phyloP scores from a whole-genome alignment of 176 grass and related monocot species.

The Miscanthus lutarioriparius region DNA sequence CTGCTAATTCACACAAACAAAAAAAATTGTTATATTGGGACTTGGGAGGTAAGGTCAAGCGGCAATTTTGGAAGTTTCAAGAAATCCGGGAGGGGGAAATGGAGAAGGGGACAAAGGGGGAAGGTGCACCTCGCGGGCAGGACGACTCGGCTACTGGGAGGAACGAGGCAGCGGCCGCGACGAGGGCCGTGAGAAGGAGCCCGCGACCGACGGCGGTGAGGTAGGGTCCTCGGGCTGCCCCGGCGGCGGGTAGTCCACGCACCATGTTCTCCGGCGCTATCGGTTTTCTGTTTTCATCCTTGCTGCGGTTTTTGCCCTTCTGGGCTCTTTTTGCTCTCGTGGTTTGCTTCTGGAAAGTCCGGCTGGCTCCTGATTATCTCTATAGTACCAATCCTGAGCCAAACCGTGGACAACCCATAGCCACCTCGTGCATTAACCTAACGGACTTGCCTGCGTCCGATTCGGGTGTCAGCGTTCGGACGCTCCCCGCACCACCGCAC shows the following conservation, averaged over 20 bases:
- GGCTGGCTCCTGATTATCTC: too few relatives aligned
- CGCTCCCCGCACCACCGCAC: too few relatives aligned
- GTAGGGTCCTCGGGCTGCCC: not conserved
- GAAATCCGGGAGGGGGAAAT: not conserved
- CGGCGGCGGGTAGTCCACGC: not conserved
- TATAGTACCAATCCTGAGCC: too few relatives aligned
- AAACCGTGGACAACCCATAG: too few relatives aligned
- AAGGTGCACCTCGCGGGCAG: slow-evolving; percentile 40
- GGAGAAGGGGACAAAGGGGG: not conserved
- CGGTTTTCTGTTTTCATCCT: not conserved
- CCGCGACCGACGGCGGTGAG: not conserved
- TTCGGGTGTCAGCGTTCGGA: too few relatives aligned
- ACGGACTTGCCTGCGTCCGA: too few relatives aligned
- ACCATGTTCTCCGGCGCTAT: slow-evolving; percentile 21
- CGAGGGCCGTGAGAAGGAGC: not conserved
- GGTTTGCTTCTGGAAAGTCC: slow-evolving; percentile 2
- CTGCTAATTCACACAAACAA: too few relatives aligned
- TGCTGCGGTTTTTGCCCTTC: not conserved
- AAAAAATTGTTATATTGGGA: not conserved
- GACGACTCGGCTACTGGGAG: slow-evolving; percentile 30
- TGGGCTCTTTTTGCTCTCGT: not conserved
- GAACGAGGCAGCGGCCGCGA: not conserved
- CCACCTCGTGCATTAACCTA: too few relatives aligned
- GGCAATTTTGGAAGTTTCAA: not conserved
- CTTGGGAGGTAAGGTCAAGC: not conserved